Base-by-base conservation (phyloP, 2,329 filamentous ascomycete species). In the Tolypocladium nubicola region DNA sequence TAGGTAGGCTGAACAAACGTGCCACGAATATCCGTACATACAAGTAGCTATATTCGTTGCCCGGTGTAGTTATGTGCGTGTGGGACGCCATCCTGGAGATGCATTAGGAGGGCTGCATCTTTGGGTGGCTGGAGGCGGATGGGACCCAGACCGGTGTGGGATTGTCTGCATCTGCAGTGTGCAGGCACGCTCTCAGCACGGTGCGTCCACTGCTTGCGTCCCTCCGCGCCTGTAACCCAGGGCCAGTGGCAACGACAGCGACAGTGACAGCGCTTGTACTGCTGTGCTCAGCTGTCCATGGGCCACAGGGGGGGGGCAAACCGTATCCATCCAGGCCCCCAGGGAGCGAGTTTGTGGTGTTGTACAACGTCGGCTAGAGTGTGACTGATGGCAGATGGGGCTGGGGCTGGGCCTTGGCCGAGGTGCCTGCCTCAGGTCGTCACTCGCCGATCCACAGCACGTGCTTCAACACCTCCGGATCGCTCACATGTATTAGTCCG, bases 121-220 rank as follows among this genome's bases (percentile, higher is more conserved):
- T 23, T 43, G 37, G 52, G 38, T 54, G 52, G 52, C 52, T 54
- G 52, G 26, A 41, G 38, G 52, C 38, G n/a, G 21, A 30, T 30
- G 23, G 38, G 52, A 54, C 52, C 43, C 56, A 54, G 52, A 57
- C 56, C 52, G 56, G 56, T 57, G 56, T 53, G 56, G 56, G 40
- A 53, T 53, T 38, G 49, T 41, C 23, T 56, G 47, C 53, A 54
- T 37, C 52, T 40, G 54, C 43, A 52, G 33, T 40, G 47, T 38
- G 55, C 35, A 54, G 41, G 21, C 52, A 14, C 40, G 41, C 23
- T 39, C 52, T 13, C 52, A 54, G 38, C 37, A 30, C 11, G 52
- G 52, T 54, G 52, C 52, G 37, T n/a, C 43, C 11, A 47, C 43
- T 54, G 52, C 52, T 26, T 39, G 35, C 35, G n/a, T 40, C 23